Conservation (phyloP, 2,329 filamentous ascomycete genomes). For the Ceratocystis cubensis region DNA sequence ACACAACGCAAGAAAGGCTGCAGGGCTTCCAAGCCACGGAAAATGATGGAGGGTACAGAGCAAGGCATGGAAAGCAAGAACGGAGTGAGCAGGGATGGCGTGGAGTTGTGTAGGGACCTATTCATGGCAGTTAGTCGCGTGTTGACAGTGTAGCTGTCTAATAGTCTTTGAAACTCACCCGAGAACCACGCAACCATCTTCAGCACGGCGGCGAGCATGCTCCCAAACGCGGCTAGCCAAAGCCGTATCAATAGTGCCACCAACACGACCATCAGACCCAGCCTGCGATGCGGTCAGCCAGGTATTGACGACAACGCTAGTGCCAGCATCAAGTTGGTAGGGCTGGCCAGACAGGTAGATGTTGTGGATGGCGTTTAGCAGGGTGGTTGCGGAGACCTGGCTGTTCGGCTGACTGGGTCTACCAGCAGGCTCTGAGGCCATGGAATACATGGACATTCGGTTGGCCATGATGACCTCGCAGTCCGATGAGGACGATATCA, state of each 20-base stretch:
- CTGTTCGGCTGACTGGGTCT: constrained; percentile 40
- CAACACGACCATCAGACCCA: constrained; percentile 54
- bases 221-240: constrained; percentile 83
- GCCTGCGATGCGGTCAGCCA: constrained; percentile 73
- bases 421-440: constrained; percentile 49
- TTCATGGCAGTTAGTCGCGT: too few relatives aligned
- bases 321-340: constrained; percentile 79
- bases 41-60: constrained; percentile 60
- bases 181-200: constrained; percentile 86
- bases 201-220: constrained; percentile 83
- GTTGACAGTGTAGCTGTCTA: neutral
- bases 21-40: constrained; percentile 67
- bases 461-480: constrained; percentile 39
- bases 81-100: constrained; percentile 69
- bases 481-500: constrained; percentile 11
- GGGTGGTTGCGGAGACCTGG: constrained; percentile 82
- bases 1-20: constrained; percentile 78
- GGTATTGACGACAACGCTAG: constrained; percentile 87
- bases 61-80: constrained; percentile 74
- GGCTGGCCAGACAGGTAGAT: constrained; percentile 71
- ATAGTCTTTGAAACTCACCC: constrained; percentile 45
- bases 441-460: constrained; percentile 57
- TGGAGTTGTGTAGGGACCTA: constrained; percentile 78
- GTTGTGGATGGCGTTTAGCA: constrained; percentile 84
- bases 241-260: constrained; percentile 67